Evolutionary conservation across 129 eudicot species (phyloP).

Genomic region (Saposhnikovia divaricata): DNA sequence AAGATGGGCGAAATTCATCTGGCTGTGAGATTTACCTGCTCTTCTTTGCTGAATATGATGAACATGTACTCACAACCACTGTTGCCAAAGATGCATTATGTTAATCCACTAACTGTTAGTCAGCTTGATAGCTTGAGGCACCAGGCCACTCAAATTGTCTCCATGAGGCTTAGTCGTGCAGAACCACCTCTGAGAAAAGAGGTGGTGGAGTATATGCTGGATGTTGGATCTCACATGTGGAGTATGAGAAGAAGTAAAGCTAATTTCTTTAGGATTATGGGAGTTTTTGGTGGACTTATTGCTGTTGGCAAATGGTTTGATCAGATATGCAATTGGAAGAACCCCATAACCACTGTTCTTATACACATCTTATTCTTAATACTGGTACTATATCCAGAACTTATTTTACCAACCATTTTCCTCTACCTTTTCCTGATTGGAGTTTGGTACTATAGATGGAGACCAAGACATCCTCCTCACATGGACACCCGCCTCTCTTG

Average conservation of each 20-base stretch:
- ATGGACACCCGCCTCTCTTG: constrained; percentile 71
- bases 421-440: constrained; percentile 68
- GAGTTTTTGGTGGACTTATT: constrained; percentile 41
- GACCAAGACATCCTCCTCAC: constrained; percentile 76
- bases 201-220: constrained; percentile 77
- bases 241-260: constrained; percentile 90
- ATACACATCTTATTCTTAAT: constrained; percentile 59
- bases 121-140: constrained; percentile 69
- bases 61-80: constrained; percentile 58
- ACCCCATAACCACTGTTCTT: constrained; percentile 54
- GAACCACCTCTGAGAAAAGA: constrained; percentile 71
- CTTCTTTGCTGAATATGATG: constrained; percentile 58
- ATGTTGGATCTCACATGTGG: constrained; percentile 86
- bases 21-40: constrained; percentile 60
- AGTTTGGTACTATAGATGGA: constrained; percentile 51
- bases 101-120: constrained; percentile 67
- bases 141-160: constrained; percentile 64
- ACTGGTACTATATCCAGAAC: constrained; percentile 53
- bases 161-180: constrained; percentile 52
- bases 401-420: constrained; percentile 57
- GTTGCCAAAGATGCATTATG: constrained; percentile 81
- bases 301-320: constrained; percentile 60
- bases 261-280: constrained; percentile 52
- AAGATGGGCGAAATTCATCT: constrained; percentile 68
- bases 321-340: constrained; percentile 67